Base-by-base conservation (phyloP, 306 rosid species). In the Vicia sativa region DNA sequence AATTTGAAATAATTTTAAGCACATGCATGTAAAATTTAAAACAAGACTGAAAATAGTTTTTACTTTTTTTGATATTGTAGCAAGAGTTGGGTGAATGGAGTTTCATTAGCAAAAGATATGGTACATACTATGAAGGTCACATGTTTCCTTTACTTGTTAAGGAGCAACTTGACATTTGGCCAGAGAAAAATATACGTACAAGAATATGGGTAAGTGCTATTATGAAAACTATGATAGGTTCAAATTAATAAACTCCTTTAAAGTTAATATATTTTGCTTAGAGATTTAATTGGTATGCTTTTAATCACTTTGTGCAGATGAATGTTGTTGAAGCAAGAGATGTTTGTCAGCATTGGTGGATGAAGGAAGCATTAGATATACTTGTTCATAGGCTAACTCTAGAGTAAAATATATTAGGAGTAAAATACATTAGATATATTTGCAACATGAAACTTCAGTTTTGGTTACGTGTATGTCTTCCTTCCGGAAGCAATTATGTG, bases 331-430 rank as follows among this genome's bases (percentile, higher is more conserved):
- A 85, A 78, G 99, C 97, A 0, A 68, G 87, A 82, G 95, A 88
- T 67, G 96, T 78, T 25, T 95, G 99, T 62, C 85, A 85, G 50
- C 99, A 95, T 63, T 85, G 92, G 97, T 95, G 99, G 99, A 95
- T 95, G 99, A 90, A 90, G 72, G 97, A 95, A 79, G 99, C 99
- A 62, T 82, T 95, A 31, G 91, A 95, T 74, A 83, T 80, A 50
- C 87, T 90, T 71, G 92, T 95, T 25, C 67, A 87, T 63, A 48
- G 96, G 59, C 72, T 85, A 34, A 63, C n/a, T n/a, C n/a, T n/a
- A n/a, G n/a, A n/a, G n/a, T n/a, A n/a, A n/a, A n/a, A n/a, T n/a
- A n/a, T n/a, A n/a, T n/a, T n/a, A n/a, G n/a, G n/a, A n/a, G n/a
- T n/a, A n/a, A n/a, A n/a, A n/a, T n/a, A n/a, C n/a, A n/a, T n/a